Percentiles rank a stretch among this genome's conserved stretches.
phyloP scores from a whole-genome alignment of 2,329 filamentous ascomycete genomes.

The Rugonectria rugulosa region DNA sequence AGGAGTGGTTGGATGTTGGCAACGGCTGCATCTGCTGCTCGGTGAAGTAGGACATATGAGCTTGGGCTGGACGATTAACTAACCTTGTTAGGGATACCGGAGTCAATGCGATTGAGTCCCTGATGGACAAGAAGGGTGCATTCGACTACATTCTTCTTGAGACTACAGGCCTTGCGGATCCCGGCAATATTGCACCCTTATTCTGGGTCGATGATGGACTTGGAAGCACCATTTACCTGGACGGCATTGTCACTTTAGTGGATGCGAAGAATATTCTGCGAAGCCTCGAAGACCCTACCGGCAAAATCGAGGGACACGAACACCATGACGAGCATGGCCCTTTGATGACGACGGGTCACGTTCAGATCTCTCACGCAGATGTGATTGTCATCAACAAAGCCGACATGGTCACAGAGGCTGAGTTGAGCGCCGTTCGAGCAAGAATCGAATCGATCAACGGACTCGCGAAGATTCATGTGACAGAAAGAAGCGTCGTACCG shows the following conservation, averaged over 20 bases:
- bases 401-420: slow-evolving; percentile 76
- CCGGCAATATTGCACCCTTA: slow-evolving; percentile 91
- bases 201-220: slow-evolving; percentile 99
- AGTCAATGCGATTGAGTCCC: slow-evolving; percentile 91
- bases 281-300: slow-evolving; percentile 77
- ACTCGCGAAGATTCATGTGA: slow-evolving; percentile 83
- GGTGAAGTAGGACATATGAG: slow-evolving; percentile 72
- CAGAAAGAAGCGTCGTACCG: slow-evolving; percentile 80
- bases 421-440: slow-evolving; percentile 73
- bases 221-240: slow-evolving; percentile 93
- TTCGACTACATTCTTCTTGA: slow-evolving; percentile 99
- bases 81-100: slow-evolving; percentile 74
- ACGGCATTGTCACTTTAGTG: slow-evolving; percentile 94
- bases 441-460: slow-evolving; percentile 88
- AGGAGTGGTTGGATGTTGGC: slow-evolving; percentile 94
- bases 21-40: slow-evolving; percentile 99
- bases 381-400: slow-evolving; percentile 94
- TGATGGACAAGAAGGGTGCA: slow-evolving; percentile 91
- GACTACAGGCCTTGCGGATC: slow-evolving; percentile 93
- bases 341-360: slow-evolving; percentile 87
- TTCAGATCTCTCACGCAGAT: slow-evolving; percentile 97
- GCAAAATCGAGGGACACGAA: slow-evolving; percentile 60
- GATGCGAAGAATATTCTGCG: slow-evolving; percentile 92
- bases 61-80: slow-evolving; percentile 21
- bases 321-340: slow-evolving; percentile 66